Evolutionary conservation across 306 rosid species (phyloP).

Genomic region (Pyrus betulifolia): DNA sequence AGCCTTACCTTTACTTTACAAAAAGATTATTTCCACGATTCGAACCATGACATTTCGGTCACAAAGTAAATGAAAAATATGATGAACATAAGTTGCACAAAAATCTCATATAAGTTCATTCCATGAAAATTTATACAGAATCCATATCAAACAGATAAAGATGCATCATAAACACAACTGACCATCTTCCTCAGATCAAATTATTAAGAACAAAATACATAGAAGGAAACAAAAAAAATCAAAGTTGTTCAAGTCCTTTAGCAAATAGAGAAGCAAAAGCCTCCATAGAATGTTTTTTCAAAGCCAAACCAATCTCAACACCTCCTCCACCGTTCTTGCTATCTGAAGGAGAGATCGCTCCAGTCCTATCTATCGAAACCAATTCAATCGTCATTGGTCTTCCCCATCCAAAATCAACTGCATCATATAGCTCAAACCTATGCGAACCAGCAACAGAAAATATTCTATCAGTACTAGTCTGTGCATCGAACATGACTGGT

Average conservation of each 20-base stretch:
- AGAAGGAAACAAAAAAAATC: not conserved
- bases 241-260: conserved; percentile 3
- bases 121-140: too few species aligned
- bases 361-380: not conserved
- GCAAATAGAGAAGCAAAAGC: conserved; percentile 12
- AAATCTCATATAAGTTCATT: too few species aligned
- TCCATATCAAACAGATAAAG: too few species aligned
- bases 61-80: too few species aligned
- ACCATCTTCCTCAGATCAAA: too few species aligned
- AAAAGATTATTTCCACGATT: too few species aligned
- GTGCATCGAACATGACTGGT: not conserved
- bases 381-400: conserved; percentile 22
- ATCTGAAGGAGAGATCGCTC: not conserved
- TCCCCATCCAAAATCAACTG: conserved; percentile 43
- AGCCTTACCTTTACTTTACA: too few species aligned
- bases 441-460: conserved; percentile 17
- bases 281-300: conserved; percentile 8
- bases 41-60: too few species aligned
- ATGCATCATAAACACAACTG: too few species aligned
- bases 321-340: conserved; percentile 19
- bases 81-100: too few species aligned
- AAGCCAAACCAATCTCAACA: conserved; percentile 20
- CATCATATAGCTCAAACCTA: conserved; percentile 18
- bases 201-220: too few species aligned
- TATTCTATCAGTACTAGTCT: not conserved